A percentile compares a stretch with the other conserved stretches of the same genome.
Conservation (phyloP, 805 yeast genomes). For the Yamadazyma kitorensis region DNA sequence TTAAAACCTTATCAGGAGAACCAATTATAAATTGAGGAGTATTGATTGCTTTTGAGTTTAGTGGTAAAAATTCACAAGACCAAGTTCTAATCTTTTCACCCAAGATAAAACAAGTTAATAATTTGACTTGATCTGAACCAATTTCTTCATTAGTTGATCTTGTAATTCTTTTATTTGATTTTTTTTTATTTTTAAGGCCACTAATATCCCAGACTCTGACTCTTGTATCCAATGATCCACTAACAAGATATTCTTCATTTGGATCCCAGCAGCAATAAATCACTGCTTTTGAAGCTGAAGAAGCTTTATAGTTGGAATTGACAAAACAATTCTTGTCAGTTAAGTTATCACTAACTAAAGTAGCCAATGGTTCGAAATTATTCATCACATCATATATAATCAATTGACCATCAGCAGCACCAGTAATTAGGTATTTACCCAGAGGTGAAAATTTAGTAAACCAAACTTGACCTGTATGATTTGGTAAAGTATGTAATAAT, state of each 20-base stretch:
- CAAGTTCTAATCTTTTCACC: slow-evolving; percentile 40
- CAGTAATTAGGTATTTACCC: slow-evolving; percentile 75
- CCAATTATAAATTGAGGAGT: slow-evolving; percentile 61
- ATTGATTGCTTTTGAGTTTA: slow-evolving; percentile 16
- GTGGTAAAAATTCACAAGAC: slow-evolving; percentile 69
- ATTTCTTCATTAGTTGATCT: slow-evolving; percentile 22
- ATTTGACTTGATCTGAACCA: slow-evolving; percentile 15
- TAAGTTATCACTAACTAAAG: slow-evolving; percentile 26
- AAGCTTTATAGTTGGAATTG: slow-evolving; percentile 22
- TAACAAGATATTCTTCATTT: slow-evolving; percentile 60
- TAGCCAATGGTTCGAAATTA: slow-evolving; percentile 29
- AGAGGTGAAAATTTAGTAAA: slow-evolving; percentile 70
- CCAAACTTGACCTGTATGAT: slow-evolving; percentile 82
- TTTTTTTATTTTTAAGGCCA: slow-evolving; percentile 18
- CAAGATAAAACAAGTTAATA: slow-evolving; percentile 35
- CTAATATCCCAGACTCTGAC: slow-evolving; percentile 67
- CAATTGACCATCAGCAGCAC: slow-evolving; percentile 65
- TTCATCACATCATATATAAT: slow-evolving; percentile 63
- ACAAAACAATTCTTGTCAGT: slow-evolving; percentile 27
- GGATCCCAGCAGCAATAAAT: slow-evolving; percentile 75
- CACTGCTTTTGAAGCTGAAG: slow-evolving; percentile 39
- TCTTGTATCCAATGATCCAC: slow-evolving; percentile 70
- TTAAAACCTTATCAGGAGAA: slow-evolving; percentile 65
- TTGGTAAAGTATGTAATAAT: slow-evolving; percentile 42
- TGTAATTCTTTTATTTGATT: slow-evolving; percentile 20